Conservation (phyloP, 169 alveolate genomes). For the Eimeria sp. region DNA sequence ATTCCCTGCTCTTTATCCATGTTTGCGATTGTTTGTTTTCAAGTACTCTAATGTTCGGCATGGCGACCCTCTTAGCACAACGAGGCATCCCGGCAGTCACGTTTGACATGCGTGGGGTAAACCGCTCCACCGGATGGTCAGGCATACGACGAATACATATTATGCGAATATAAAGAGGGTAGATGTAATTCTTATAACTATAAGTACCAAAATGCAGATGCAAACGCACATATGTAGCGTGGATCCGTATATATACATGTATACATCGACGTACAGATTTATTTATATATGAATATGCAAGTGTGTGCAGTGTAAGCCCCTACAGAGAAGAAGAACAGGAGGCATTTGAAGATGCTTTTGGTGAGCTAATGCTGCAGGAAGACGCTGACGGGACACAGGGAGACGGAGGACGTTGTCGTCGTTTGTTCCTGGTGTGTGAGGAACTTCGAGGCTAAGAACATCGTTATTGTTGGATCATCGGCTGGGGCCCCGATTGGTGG, state of each 20-base stretch:
- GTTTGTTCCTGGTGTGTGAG: constrained; percentile 84
- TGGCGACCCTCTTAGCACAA: constrained; percentile 71
- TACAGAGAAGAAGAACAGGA: not conserved
- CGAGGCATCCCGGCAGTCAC: constrained; percentile 81
- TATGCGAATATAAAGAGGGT: not conserved
- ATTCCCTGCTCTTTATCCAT: not conserved
- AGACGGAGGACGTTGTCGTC: constrained; percentile 85
- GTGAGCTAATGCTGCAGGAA: constrained; percentile 70
- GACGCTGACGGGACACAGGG: constrained; percentile 84
- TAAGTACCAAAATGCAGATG: not conserved
- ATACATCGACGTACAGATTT: not conserved
- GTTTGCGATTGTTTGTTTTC: not conserved
- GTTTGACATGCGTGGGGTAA: constrained; percentile 87
- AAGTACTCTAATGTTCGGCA: constrained; percentile 79
- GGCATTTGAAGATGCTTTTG: not conserved
- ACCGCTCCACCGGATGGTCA: constrained; percentile 85
- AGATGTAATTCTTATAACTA: not conserved
- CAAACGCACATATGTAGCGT: not conserved
- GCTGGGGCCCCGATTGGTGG: constrained; percentile 90
- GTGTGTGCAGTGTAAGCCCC: not conserved
- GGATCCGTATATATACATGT: too few species aligned
- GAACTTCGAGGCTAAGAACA: constrained; percentile 36
- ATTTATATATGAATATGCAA: not conserved
- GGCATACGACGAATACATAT: not conserved
- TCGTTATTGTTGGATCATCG: constrained; percentile 88